These are phyloP conservation scores for Hymenoscyphus occultus DNA, from an alignment of 2,329 filamentous ascomycete genomes.

Conservation along the genomic window DNA sequence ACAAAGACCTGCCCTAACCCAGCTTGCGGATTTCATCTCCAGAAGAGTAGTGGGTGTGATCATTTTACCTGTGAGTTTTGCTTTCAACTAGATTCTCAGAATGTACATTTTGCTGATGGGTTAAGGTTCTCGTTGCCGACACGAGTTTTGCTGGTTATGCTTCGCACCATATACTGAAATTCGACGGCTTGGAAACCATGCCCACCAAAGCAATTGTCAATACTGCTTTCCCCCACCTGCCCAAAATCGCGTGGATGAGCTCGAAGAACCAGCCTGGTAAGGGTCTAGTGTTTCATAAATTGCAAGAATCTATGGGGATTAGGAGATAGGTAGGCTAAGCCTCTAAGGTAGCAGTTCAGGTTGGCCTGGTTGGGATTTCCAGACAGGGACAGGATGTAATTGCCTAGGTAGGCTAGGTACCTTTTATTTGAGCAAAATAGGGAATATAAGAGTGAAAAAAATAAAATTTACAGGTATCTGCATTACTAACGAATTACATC, in stretches of 20 bases:
- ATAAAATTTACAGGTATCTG: too few relatives aligned
- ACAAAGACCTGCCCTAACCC: conserved; percentile 7
- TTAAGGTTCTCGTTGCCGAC: not conserved
- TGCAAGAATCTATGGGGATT: too few relatives aligned
- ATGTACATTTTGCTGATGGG: not conserved
- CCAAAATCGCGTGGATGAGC: too few relatives aligned
- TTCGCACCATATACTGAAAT: not conserved
- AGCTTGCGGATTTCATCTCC: conserved; percentile 16
- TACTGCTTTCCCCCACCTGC: not conserved
- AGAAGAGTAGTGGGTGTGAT: conserved; percentile 21
- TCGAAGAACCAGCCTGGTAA: too few relatives aligned
- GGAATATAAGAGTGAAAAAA: too few relatives aligned
- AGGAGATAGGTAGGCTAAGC: too few relatives aligned
- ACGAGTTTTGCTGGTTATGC: not conserved
- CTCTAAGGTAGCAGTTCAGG: not conserved
- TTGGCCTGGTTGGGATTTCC: not conserved
- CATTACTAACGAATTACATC: too few relatives aligned
- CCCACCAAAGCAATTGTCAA: not conserved
- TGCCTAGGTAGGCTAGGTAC: too few relatives aligned
- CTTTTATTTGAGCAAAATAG: too few relatives aligned
- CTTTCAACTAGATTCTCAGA: not conserved
- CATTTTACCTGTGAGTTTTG: conserved; percentile 25
- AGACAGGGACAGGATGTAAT: too few relatives aligned
- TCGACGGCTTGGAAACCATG: not conserved
- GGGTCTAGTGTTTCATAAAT: too few relatives aligned